phyloP scores from a whole-genome alignment of 2,329 filamentous ascomycete genomes.

The Apiospora aurea region DNA sequence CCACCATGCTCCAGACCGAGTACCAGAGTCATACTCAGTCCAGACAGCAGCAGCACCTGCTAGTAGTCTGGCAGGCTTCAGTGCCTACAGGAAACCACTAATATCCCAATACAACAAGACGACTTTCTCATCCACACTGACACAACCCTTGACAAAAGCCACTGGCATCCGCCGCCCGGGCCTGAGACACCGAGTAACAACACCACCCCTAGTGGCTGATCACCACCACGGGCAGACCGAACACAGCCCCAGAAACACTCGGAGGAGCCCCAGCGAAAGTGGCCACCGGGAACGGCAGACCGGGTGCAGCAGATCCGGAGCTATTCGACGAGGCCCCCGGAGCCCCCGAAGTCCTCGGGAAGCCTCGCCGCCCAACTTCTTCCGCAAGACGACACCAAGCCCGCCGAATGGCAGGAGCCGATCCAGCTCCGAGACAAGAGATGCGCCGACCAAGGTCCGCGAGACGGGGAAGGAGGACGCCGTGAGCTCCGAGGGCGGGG shows the following conservation, averaged over 20 bases:
- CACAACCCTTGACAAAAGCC: not conserved
- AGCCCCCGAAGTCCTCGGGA: not conserved
- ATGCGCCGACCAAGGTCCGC: not conserved
- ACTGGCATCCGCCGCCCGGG: slow-evolving; percentile 6
- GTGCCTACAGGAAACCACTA: not conserved
- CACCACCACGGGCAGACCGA: not conserved
- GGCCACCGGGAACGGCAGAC: not conserved
- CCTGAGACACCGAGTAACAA: not conserved
- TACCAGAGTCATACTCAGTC: not conserved
- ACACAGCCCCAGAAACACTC: not conserved
- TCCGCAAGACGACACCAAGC: not conserved
- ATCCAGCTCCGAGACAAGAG: not conserved
- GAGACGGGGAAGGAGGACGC: not conserved
- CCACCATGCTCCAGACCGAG: not conserved
- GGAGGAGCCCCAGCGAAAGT: not conserved
- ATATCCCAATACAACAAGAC: not conserved
- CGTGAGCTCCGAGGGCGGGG: not conserved
- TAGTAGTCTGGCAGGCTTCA: not conserved
- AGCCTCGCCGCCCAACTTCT: not conserved
- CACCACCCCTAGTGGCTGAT: not conserved
- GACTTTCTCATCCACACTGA: not conserved
- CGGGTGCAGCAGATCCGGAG: not conserved
- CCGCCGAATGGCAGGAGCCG: not conserved
- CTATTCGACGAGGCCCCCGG: not conserved
- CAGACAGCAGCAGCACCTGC: not conserved